Evolutionary conservation across 306 rosid genomes (phyloP).

Genomic region (Pachyrhizus erosus): DNA sequence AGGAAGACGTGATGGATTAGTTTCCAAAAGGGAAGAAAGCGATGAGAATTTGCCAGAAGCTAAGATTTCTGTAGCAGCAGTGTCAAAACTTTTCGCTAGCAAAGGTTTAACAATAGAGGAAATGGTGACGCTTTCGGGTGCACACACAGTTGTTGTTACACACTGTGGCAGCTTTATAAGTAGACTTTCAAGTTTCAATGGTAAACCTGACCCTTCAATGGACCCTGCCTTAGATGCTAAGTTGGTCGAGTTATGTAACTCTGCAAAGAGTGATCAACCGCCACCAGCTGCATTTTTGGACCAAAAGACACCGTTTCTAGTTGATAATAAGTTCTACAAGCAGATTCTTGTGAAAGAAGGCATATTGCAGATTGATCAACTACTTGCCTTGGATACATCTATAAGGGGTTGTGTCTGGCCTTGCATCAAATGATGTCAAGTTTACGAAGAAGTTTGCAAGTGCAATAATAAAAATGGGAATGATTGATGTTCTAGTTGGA

Average conservation of each 20-base stretch:
- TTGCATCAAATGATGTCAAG: neutral
- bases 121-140: neutral
- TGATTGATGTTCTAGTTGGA: neutral
- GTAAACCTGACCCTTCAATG: neutral
- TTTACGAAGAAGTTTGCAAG: neutral
- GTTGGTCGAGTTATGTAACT: neutral
- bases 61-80: neutral
- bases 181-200: neutral
- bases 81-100: neutral
- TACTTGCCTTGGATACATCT: neutral
- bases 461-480: neutral
- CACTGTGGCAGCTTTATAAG: neutral
- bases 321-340: neutral
- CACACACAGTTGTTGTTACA: neutral
- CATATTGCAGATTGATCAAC: neutral
- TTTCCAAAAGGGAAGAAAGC: neutral
- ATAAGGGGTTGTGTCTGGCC: neutral
- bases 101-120: neutral
- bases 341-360: neutral
- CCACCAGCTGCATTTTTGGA: neutral
- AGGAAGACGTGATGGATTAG: neutral
- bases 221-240: neutral
- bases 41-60: neutral
- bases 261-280: neutral
- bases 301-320: neutral